Evolutionary conservation across 805 yeast species (phyloP), one percentile per base, ranked within the genome.

Genomic region (Candida michaelii): DNA sequence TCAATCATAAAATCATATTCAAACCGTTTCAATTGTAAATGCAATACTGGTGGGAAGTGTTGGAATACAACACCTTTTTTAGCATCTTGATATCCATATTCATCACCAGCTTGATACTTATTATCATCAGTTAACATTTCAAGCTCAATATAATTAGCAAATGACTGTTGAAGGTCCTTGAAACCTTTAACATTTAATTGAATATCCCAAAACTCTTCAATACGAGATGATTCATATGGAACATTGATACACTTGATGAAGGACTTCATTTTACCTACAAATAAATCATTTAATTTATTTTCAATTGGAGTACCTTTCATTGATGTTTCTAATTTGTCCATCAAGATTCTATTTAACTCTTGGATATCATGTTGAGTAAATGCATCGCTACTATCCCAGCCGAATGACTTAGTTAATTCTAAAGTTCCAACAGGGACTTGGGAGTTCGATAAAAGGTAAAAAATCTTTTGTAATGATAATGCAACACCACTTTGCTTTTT

Each of bases 291-390:
- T 43, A 93, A 63, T 19, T 48, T 49, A 34, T 60, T 60, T 46
- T 69, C 74, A 23, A 88, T 90, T 0, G 73, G 66, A 0, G 97
- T 85, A 5, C 89, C 90, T 55, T 89, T 89, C 97, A 93, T 89
- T 40, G 87, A 85, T 3, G 81, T 73, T 61, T 93, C 99, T 33
- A 93, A 73, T 50, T 84, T 80, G 62, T 93, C 99, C 97, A 93
- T 91, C 57, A 93, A 73, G 29, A 93, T 89, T 53, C 99, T 82
- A 60, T 90, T 89, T 59, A 93, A 73, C 62, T 93, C 99, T 61
- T 93, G 99, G 12, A 93, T 97, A 60, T 93, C 99, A 64, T 93
- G 98, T 65, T 93, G 99, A 2, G 95, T 87, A 63, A 93, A 93
- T 0, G 97, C 96, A 52, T 93, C 99, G 5, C 84, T 83, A 8